Evolutionary conservation across 2,329 filamentous ascomycete genomes (phyloP).

Genomic region (Botryotinia convoluta): DNA sequence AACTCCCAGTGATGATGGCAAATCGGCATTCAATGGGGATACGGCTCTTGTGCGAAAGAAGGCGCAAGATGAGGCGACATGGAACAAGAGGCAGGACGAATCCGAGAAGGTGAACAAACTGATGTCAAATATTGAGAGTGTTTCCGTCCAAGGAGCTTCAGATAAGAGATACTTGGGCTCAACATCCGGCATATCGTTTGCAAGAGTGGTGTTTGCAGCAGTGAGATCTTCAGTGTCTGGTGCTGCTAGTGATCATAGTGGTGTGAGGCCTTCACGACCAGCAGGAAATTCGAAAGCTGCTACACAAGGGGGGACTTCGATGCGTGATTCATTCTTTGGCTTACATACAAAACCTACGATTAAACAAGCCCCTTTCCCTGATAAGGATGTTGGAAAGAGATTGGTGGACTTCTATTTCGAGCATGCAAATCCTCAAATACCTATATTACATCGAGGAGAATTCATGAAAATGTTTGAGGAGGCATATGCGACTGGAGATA

Average conservation of each 20-base stretch:
- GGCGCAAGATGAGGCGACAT: conserved; percentile 31
- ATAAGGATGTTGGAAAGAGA: conserved; percentile 67
- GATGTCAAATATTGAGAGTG: conserved; percentile 69
- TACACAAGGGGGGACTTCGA: conserved; percentile 64
- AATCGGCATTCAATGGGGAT: conserved; percentile 27
- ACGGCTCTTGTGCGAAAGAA: conserved; percentile 25
- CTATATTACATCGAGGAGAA: conserved; percentile 82
- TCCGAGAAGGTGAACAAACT: conserved; percentile 62
- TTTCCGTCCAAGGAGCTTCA: conserved; percentile 73
- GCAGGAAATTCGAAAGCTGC: conserved; percentile 41
- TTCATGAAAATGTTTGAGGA: conserved; percentile 86
- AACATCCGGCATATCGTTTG: conserved; percentile 89
- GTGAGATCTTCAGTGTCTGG: conserved; percentile 71
- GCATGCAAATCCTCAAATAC: conserved; percentile 93
- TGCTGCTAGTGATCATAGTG: conserved; percentile 63
- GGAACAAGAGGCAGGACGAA: conserved; percentile 51
- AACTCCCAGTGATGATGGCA: conserved; percentile 36
- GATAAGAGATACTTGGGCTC: conserved; percentile 81
- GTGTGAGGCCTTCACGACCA: conserved; percentile 57
- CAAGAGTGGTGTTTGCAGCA: conserved; percentile 88
- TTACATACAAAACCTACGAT: conserved; percentile 87
- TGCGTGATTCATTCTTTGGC: conserved; percentile 97
- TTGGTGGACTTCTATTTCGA: conserved; percentile 88
- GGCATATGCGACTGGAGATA: conserved; percentile 66
- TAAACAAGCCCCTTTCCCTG: conserved; percentile 79